Conservation (phyloP, 768 basidiomycete genomes). For the Boletus sp. region DNA sequence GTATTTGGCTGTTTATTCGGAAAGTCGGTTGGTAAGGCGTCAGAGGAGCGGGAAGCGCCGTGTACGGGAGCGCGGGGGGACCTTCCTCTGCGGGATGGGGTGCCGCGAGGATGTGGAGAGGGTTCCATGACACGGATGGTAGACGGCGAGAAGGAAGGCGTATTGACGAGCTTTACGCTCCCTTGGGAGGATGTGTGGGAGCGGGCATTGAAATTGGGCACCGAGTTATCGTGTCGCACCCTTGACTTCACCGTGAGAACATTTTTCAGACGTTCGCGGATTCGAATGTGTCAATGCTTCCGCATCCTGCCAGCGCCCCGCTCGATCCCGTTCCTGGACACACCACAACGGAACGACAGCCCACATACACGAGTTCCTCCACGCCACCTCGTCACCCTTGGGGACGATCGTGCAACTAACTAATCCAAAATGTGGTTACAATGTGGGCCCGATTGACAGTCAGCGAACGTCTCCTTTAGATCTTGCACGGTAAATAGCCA, state of each 20-base stretch:
- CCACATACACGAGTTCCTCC: slow-evolving; percentile 15
- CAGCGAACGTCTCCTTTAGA: too few relatives aligned
- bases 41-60: slow-evolving; percentile 40
- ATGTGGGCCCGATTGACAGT: too few relatives aligned
- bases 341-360: slow-evolving; percentile 1
- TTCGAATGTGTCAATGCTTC: slow-evolving; percentile 32
- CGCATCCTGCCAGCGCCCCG: slow-evolving; percentile 34
- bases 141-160: slow-evolving; percentile 10
- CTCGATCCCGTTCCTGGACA: slow-evolving; percentile 16
- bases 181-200: slow-evolving; percentile 38
- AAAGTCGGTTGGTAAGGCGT: slow-evolving; percentile 51
- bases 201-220: slow-evolving; percentile 41
- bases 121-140: slow-evolving; percentile 35
- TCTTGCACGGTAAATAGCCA: too few relatives aligned
- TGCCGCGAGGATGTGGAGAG: slow-evolving; percentile 52
- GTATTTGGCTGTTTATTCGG: slow-evolving; percentile 46
- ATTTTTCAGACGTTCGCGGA: slow-evolving; percentile 31
- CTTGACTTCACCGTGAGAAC: slow-evolving; percentile 34
- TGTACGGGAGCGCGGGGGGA: slow-evolving; percentile 55
- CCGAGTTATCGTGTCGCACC: slow-evolving; percentile 39
- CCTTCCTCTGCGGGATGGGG: slow-evolving; percentile 62
- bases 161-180: slow-evolving; percentile 4
- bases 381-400: too few relatives aligned
- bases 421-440: too few relatives aligned
- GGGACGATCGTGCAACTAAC: too few relatives aligned